Evolutionary conservation across 805 yeast genomes (phyloP).

Genomic region (Zygosaccharomyces bailii): DNA sequence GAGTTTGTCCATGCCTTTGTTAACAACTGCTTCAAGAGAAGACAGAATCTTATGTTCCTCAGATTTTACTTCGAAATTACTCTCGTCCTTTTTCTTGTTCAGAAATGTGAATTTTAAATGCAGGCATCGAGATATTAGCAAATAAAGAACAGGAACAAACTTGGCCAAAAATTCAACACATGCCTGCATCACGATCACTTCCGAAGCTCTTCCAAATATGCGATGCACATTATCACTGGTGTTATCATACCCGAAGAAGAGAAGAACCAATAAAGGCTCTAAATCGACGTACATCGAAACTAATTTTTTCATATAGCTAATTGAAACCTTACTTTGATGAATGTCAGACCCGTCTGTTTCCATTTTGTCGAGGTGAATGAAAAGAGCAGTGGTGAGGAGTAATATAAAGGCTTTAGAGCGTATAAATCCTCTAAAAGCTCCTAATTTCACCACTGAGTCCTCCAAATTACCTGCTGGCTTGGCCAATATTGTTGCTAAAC

Average conservation of each 20-base stretch:
- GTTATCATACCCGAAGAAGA: slow-evolving; percentile 9
- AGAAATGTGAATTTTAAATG: slow-evolving; percentile 28
- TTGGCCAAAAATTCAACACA: slow-evolving; percentile 19
- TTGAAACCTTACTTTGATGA: slow-evolving; percentile 25
- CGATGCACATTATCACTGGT: slow-evolving; percentile 9
- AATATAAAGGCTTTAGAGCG: slow-evolving; percentile 28
- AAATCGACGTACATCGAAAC: slow-evolving; percentile 19
- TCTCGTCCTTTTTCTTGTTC: slow-evolving; percentile 1
- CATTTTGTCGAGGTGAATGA: slow-evolving; percentile 3
- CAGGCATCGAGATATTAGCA: slow-evolving; percentile 31
- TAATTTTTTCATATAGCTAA: slow-evolving; percentile 24
- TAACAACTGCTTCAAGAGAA: slow-evolving; percentile 17
- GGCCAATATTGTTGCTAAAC: slow-evolving; percentile 30
- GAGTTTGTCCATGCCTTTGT: slow-evolving; percentile 29
- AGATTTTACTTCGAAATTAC: not conserved
- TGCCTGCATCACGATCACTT: slow-evolving; percentile 16
- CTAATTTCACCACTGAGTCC: slow-evolving; percentile 26
- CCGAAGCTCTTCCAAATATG: slow-evolving; percentile 19
- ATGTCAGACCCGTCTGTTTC: slow-evolving; percentile 15
- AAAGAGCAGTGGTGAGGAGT: slow-evolving; percentile 22
- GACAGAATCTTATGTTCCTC: slow-evolving; percentile 1
- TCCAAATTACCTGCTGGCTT: slow-evolving; percentile 18
- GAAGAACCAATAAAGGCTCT: slow-evolving; percentile 18
- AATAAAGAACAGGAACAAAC: slow-evolving; percentile 17
- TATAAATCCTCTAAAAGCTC: slow-evolving; percentile 28